Evolutionary conservation across 352 stramenopile genomes (phyloP), one percentile per base, ranked within the genome.

Genomic region (Stramenopiles sp.): DNA sequence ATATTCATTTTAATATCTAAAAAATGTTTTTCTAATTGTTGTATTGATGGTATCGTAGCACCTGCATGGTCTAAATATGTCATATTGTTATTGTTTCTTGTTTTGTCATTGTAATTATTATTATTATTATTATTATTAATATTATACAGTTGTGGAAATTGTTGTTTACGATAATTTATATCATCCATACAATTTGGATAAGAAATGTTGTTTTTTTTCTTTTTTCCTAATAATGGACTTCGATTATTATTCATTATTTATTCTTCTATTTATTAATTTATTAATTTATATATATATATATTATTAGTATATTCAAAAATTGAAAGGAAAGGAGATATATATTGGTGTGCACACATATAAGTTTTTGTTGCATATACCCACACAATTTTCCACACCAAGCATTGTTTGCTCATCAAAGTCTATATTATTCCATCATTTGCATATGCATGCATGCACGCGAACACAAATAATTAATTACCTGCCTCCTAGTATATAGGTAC

Each of bases 61-160:
- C 89, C 89, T 0, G 90, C 89, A 80, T 94, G 89, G 79, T 94
- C 90, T 77, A 94, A 80, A 80, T 93, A 93, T 73, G 91, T 53
- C 4, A 13, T 53, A 53, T 53, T 53, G 13, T 53, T 53, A 4
- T 13, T 13, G 13, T 53, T 13, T 85, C 1, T 86, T n/a, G n/a
- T n/a, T n/a, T n/a, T n/a, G n/a, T n/a, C n/a, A n/a, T n/a, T n/a
- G n/a, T n/a, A n/a, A n/a, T n/a, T 53, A 13, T 4, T 53, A 53
- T 53, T 53, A 53, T 53, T 53, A 4, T 13, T 13, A 53, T 53
- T 13, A 53, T 53, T 13, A 53, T 53, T 13, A 13, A 13, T 13
- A 4, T 53, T 4, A 53, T 53, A 53, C 4, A 53, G 38, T 53
- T 53, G 38, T 53, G 38, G 38, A 53, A 53, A 53, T 4, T 53